phyloP scores from a whole-genome alignment of 805 yeast genomes.

The Kurtzmaniella cleridarum region DNA sequence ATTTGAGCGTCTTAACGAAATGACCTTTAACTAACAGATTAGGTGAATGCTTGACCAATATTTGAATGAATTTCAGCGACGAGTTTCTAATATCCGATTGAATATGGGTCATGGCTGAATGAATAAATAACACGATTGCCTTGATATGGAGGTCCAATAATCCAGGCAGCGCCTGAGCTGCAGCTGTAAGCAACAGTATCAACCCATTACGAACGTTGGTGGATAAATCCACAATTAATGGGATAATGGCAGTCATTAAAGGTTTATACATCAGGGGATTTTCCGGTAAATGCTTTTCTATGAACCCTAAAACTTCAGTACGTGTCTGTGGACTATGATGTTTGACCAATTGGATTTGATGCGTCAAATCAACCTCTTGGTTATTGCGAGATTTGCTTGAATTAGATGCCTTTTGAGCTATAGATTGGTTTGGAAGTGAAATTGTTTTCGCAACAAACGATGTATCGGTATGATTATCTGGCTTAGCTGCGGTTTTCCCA shows the following conservation, averaged over 20 bases:
- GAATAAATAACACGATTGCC: slow-evolving; percentile 63
- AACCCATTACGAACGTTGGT: slow-evolving; percentile 57
- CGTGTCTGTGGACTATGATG: slow-evolving; percentile 71
- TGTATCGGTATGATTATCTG: slow-evolving; percentile 78
- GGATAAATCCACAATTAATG: slow-evolving; percentile 65
- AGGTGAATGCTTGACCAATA: slow-evolving; percentile 51
- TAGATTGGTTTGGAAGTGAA: slow-evolving; percentile 41
- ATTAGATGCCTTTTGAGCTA: slow-evolving; percentile 15
- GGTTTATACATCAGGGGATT: slow-evolving; percentile 52
- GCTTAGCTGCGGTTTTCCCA: slow-evolving; percentile 72
- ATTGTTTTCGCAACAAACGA: slow-evolving; percentile 70
- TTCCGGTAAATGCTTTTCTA: slow-evolving; percentile 48
- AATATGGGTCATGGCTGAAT: slow-evolving; percentile 92
- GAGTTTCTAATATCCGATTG: slow-evolving; percentile 69
- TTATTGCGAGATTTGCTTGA: slow-evolving; percentile 2
- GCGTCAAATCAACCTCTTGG: slow-evolving; percentile 45
- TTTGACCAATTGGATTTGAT: slow-evolving; percentile 61
- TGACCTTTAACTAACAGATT: slow-evolving; percentile 53
- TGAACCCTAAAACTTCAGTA: slow-evolving; percentile 59
- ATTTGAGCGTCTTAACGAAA: slow-evolving; percentile 65
- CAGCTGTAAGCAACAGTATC: slow-evolving; percentile 40
- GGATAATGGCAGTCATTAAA: slow-evolving; percentile 51
- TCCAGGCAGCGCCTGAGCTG: slow-evolving; percentile 46
- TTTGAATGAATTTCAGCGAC: slow-evolving; percentile 52
- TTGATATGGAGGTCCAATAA: slow-evolving; percentile 58